Evolutionary conservation across 1,284 basidiomycete species (phyloP).

Genomic region (Microstroma glucosiphilum): DNA sequence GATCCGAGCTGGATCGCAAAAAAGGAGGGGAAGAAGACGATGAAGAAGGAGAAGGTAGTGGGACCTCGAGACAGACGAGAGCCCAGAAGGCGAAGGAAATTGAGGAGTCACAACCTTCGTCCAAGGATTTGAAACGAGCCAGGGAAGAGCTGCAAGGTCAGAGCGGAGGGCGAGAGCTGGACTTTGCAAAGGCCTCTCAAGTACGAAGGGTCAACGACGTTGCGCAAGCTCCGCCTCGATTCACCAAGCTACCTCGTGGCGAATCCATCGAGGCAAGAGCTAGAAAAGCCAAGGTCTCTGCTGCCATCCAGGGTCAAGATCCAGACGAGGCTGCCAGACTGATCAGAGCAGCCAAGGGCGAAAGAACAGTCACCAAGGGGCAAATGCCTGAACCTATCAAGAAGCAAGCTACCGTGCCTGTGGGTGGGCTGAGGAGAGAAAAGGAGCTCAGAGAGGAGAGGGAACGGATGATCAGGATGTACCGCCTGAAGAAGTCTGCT

Average conservation of each 20-base stretch:
- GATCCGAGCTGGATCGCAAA: neutral
- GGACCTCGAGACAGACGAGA: neutral
- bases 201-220: conserved; percentile 29
- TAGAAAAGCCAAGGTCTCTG: conserved; percentile 27
- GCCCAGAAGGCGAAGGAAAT: neutral
- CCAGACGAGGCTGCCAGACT: too few species aligned
- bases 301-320: conserved; percentile 24
- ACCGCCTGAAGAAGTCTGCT: conserved; percentile 28
- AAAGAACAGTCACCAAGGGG: conserved; percentile 23
- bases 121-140: conserved; percentile 26
- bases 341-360: conserved; percentile 21
- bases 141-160: conserved; percentile 15
- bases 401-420: conserved; percentile 20
- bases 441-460: conserved; percentile 33
- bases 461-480: conserved; percentile 32
- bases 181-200: conserved; percentile 2
- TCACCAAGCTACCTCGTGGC: conserved; percentile 35
- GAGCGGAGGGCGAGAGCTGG: conserved; percentile 9
- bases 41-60: neutral
- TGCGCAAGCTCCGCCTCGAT: conserved; percentile 33
- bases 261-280: conserved; percentile 27
- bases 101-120: conserved; percentile 17
- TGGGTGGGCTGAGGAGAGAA: conserved; percentile 3
- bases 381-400: conserved; percentile 20
- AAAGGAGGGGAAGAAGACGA: neutral